These are phyloP conservation scores for Hawksworthiomyces lignivorus DNA, from an alignment of 2,329 filamentous ascomycete genomes.

Conservation along the genomic window DNA sequence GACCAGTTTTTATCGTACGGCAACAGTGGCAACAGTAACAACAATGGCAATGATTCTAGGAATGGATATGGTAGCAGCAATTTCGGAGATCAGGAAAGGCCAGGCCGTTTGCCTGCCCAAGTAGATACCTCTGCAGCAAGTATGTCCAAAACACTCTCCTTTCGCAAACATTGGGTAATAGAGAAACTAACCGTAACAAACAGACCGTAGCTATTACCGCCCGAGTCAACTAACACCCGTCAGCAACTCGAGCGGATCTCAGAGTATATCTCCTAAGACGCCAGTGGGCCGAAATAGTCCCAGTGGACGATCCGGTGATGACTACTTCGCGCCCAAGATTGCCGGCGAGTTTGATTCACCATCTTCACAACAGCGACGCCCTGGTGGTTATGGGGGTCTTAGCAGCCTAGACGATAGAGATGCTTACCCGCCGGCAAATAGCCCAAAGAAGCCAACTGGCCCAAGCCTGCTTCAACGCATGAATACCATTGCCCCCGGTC, in stretches of 20 bases:
- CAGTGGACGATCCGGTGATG: constrained; percentile 30
- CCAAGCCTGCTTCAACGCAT: constrained; percentile 50
- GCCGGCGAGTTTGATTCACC: constrained; percentile 33
- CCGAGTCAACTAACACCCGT: constrained; percentile 55
- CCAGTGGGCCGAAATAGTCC: constrained; percentile 31
- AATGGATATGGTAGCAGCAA: constrained; percentile 15
- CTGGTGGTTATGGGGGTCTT: constrained; percentile 44
- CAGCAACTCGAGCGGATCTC: constrained; percentile 53
- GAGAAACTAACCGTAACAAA: too few species aligned
- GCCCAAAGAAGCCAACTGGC: constrained; percentile 33
- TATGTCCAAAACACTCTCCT: constrained; percentile 37
- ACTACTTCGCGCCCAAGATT: constrained; percentile 39
- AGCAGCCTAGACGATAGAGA: constrained; percentile 29
- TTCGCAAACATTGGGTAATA: too few species aligned
- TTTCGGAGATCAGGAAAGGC: constrained; percentile 28
- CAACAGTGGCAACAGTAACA: constrained; percentile 20
- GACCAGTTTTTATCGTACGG: constrained; percentile 31
- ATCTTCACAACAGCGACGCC: constrained; percentile 30
- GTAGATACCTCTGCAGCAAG: constrained; percentile 53
- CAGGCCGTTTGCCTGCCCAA: constrained; percentile 40
- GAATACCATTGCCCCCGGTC: constrained; percentile 58
- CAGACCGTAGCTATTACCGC: constrained; percentile 47
- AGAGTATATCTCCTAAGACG: constrained; percentile 56
- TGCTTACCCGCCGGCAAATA: constrained; percentile 40
- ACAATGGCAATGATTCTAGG: constrained; percentile 36